These are phyloP conservation scores for Neurospora africana DNA, from an alignment of 495 filamentous ascomycete genomes.

Conservation along the genomic window DNA sequence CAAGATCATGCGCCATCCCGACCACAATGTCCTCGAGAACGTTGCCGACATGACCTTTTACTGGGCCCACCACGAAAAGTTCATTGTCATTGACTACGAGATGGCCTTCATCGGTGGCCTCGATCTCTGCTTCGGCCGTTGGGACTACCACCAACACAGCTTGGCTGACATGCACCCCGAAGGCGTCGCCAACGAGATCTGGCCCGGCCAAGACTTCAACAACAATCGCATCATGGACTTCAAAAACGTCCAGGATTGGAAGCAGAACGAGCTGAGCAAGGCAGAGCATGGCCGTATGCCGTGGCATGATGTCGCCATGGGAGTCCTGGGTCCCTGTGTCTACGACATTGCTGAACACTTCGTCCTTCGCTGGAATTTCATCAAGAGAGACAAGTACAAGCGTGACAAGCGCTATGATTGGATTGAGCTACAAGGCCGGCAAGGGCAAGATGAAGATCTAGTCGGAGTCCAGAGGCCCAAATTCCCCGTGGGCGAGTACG, in stretches of 20 bases:
- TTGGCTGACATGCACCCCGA: constrained; percentile 81
- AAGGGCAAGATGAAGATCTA: constrained; percentile 68
- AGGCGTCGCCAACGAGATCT: constrained; percentile 72
- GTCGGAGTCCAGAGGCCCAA: constrained; percentile 79
- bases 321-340: constrained; percentile 74
- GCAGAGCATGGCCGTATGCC: constrained; percentile 91
- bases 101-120: constrained; percentile 87
- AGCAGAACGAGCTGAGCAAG: constrained; percentile 85
- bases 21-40: constrained; percentile 92
- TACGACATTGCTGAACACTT: constrained; percentile 97
- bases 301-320: constrained; percentile 95
- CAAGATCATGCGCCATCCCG: constrained; percentile 79
- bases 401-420: constrained; percentile 69
- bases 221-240: constrained; percentile 96
- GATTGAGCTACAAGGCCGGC: constrained; percentile 71
- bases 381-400: constrained; percentile 98
- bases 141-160: constrained; percentile 78
- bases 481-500: constrained; percentile 76
- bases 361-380: constrained; percentile 88
- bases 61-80: constrained; percentile 97
- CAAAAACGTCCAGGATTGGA: constrained; percentile 82
- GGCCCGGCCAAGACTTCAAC: constrained; percentile 94
- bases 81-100: constrained; percentile 85
- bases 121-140: constrained; percentile 93
- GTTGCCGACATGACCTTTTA: constrained; percentile 95